Evolutionary conservation across 192 early-diverging fungal genomes (phyloP).

Genomic region (Borealophlyctis nickersoniae): DNA sequence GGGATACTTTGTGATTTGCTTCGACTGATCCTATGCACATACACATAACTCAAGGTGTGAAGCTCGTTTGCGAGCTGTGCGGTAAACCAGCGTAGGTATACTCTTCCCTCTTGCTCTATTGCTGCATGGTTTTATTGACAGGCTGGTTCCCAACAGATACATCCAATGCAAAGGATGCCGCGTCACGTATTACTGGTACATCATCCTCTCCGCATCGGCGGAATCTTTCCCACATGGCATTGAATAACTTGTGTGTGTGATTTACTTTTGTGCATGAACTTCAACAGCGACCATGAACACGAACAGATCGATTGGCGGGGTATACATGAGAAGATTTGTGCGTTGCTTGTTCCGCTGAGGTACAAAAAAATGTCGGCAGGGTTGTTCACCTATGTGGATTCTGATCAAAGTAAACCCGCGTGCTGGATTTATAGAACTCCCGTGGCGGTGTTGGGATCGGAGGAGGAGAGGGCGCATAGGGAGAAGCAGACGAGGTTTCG

Average conservation of each 20-base stretch:
- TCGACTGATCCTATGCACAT: not conserved
- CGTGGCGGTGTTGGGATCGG: slow-evolving; percentile 49
- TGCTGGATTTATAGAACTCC: slow-evolving; percentile 36
- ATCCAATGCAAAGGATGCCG: slow-evolving; percentile 54
- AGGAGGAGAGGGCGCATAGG: slow-evolving; percentile 50
- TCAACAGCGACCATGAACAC: slow-evolving; percentile 50
- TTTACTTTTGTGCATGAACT: not conserved
- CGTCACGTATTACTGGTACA: slow-evolving; percentile 56
- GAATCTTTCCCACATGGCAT: not conserved
- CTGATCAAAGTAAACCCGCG: slow-evolving; percentile 4
- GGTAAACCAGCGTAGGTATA: slow-evolving; percentile 47
- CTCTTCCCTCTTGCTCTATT: not conserved
- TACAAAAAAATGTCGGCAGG: no score
- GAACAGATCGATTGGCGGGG: slow-evolving; percentile 45
- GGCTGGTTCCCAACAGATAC: slow-evolving; percentile 29
- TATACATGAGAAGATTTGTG: slow-evolving; percentile 55
- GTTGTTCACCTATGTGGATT: not conserved
- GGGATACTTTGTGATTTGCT: no score
- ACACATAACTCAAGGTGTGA: slow-evolving; percentile 33
- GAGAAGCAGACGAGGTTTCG: slow-evolving; percentile 38
- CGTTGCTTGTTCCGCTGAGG: slow-evolving; percentile 44
- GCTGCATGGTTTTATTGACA: not conserved
- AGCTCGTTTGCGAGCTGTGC: slow-evolving; percentile 53
- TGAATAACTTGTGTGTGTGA: not conserved
- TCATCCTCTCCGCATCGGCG: not conserved